Evolutionary conservation across 495 filamentous ascomycete species (phyloP).

Genomic region (Lasiosphaeriaceae sp.): DNA sequence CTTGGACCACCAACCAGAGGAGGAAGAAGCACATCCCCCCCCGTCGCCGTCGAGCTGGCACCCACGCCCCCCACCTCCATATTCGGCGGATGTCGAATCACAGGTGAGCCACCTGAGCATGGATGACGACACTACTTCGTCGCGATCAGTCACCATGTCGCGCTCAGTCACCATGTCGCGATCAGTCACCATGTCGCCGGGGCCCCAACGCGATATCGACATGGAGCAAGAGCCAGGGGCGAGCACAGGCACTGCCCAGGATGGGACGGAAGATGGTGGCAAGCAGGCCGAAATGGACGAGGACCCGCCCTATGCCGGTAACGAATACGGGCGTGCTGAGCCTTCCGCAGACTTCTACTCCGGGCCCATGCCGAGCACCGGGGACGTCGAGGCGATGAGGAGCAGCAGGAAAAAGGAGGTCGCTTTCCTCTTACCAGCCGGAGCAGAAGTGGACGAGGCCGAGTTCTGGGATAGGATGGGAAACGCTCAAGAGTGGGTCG

Average conservation of each 20-base stretch:
- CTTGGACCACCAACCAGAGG: constrained; percentile 7
- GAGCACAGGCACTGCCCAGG: constrained; percentile 2
- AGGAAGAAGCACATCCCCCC: constrained; percentile 8
- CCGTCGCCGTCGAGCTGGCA: constrained; percentile 22
- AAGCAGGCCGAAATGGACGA: constrained; percentile 38
- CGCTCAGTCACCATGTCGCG: too few species aligned
- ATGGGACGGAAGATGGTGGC: constrained; percentile 22
- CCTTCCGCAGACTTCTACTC: neutral
- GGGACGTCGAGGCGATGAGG: constrained; percentile 10
- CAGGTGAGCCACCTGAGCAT: constrained; percentile 17
- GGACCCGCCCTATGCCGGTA: constrained; percentile 11
- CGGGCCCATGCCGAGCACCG: neutral
- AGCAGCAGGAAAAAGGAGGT: constrained; percentile 2
- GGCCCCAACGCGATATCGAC: constrained; percentile 26
- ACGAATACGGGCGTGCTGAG: neutral
- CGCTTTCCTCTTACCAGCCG: constrained; percentile 1
- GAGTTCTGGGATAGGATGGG: constrained; percentile 19
- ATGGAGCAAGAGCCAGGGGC: constrained; percentile 17
- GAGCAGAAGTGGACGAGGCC: constrained; percentile 14
- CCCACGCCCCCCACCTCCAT: constrained; percentile 5
- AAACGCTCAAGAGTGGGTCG: constrained; percentile 20
- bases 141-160: constrained; percentile 23
- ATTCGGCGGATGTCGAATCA: constrained; percentile 9
- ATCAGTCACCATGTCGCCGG: constrained; percentile 36
- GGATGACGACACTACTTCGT: constrained; percentile 19